phyloP scores from a whole-genome alignment of 1,139 yeast species.

The Protomyces lactucae-debilis region DNA sequence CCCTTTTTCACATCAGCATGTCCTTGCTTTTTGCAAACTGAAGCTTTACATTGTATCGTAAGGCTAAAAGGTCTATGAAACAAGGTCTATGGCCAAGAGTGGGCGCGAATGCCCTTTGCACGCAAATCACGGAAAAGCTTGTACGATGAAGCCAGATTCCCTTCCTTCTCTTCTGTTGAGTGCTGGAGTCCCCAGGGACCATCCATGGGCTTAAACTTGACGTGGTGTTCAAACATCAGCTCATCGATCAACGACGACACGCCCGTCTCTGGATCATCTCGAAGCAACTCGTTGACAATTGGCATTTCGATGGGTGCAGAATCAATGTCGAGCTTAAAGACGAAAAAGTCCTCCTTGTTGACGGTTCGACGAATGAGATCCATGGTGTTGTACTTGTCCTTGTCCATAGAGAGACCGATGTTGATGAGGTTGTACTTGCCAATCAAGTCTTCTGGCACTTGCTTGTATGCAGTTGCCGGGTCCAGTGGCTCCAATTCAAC shows the following conservation, averaged over 20 bases:
- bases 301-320: conserved; percentile 26
- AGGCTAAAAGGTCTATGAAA: not conserved
- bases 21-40: no score
- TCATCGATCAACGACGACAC: conserved; percentile 8
- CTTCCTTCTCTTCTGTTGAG: not conserved
- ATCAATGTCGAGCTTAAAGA: conserved; percentile 23
- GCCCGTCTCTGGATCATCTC: conserved; percentile 6
- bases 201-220: not conserved
- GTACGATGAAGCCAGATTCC: conserved; percentile 9
- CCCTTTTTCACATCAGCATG: not conserved
- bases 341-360: conserved; percentile 16
- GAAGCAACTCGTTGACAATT: conserved; percentile 1
- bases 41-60: not conserved
- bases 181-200: not conserved
- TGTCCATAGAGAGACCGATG: conserved; percentile 17
- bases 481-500: conserved; percentile 12
- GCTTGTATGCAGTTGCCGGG: not conserved
- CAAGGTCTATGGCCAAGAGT: conserved; percentile 13
- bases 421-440: conserved; percentile 13
- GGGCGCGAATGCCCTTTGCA: conserved; percentile 15
- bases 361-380: conserved; percentile 16
- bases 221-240: conserved; percentile 22
- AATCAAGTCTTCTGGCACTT: conserved; percentile 14
- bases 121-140: conserved; percentile 5
- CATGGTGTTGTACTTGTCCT: conserved; percentile 11